phyloP scores from a whole-genome alignment of 2,329 filamentous ascomycete species.

The Aspergillus spinulosporus region DNA sequence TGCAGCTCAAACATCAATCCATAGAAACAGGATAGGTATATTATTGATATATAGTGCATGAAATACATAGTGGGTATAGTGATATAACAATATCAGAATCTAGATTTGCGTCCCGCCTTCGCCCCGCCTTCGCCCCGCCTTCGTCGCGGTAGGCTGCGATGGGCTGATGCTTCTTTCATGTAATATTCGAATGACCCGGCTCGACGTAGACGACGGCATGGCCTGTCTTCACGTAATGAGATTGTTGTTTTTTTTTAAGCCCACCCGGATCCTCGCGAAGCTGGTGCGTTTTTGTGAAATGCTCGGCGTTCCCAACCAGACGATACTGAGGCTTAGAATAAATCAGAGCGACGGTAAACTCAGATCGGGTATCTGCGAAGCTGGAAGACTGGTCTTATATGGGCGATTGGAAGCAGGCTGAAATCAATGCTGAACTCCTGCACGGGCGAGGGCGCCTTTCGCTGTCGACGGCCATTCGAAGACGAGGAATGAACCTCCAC shows the following conservation, averaged over 20 bases:
- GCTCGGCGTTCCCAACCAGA: conserved; percentile 31
- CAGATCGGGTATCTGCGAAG: neutral
- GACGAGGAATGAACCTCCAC: neutral
- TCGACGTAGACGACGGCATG: conserved; percentile 23
- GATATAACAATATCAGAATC: neutral
- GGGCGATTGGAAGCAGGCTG: conserved; percentile 13
- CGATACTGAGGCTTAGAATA: conserved; percentile 34
- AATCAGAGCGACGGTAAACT: conserved; percentile 39
- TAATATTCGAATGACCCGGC: conserved; percentile 19
- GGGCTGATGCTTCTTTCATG: conserved; percentile 25
- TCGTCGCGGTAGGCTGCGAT: conserved; percentile 3
- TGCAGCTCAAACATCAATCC: neutral
- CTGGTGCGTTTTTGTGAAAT: conserved; percentile 31
- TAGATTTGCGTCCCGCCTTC: conserved; percentile 9
- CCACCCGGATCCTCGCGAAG: conserved; percentile 32
- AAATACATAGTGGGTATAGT: neutral
- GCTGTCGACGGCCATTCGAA: too few relatives aligned
- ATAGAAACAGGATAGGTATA: neutral
- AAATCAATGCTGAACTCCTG: conserved; percentile 10
- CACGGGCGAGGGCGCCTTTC: too few relatives aligned
- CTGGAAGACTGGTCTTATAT: conserved; percentile 10
- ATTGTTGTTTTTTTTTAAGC: conserved; percentile 26
- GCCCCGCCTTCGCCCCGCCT: conserved; percentile 6
- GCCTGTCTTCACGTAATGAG: conserved; percentile 20
- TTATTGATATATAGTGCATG: neutral